Percentiles rank a stretch among this genome's conserved stretches.
Evolutionary conservation across 116 monocot species (phyloP).

Genomic region (Zostera marina): DNA sequence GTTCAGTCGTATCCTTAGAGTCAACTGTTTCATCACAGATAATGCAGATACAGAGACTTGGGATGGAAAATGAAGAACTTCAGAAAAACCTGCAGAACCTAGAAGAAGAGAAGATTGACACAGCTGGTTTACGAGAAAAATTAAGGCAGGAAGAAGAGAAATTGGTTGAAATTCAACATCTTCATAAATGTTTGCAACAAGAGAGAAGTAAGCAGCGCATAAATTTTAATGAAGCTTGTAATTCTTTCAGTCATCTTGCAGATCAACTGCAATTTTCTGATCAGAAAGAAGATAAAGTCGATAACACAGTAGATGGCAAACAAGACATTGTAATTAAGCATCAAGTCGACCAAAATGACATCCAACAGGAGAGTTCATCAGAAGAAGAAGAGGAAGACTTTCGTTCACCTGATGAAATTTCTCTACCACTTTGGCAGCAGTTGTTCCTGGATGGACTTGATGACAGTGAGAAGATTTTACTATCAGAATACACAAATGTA

Average conservation of each 20-base stretch:
- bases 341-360: not conserved
- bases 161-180: conserved; percentile 26
- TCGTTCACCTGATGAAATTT: not conserved
- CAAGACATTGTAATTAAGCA: not conserved
- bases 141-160: conserved; percentile 45
- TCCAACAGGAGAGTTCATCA: not conserved
- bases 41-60: conserved; percentile 37
- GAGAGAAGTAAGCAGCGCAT: conserved; percentile 19
- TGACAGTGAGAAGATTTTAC: conserved; percentile 49
- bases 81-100: conserved; percentile 31
- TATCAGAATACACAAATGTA: conserved; percentile 49
- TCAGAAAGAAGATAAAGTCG: not conserved
- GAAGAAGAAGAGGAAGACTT: not conserved
- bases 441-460: conserved; percentile 33
- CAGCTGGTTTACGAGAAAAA: conserved; percentile 19
- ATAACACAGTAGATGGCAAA: not conserved
- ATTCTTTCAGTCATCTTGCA: conserved; percentile 22
- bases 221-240: conserved; percentile 21
- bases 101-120: conserved; percentile 41
- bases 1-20: conserved; percentile 49
- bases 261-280: conserved; percentile 28
- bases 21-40: conserved; percentile 48
- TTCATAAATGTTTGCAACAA: conserved; percentile 21
- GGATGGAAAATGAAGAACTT: conserved; percentile 41
- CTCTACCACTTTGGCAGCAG: conserved; percentile 24